Percentiles rank a stretch among this genome's conserved stretches.
Conservation (phyloP, 2,329 filamentous ascomycete genomes). For the Biscogniauxia marginata region DNA sequence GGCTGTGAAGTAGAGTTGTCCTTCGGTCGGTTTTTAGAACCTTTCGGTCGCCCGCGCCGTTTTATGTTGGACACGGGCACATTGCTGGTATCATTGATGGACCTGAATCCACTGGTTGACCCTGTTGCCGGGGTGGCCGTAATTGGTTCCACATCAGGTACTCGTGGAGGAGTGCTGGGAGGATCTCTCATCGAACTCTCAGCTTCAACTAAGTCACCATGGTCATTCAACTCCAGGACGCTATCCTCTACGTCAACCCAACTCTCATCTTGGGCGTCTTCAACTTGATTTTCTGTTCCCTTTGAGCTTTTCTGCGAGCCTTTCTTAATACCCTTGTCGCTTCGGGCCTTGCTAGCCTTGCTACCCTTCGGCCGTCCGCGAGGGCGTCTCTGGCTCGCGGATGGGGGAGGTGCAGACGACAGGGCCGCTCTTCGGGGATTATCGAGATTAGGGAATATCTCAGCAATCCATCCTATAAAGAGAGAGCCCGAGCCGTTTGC, state of each 20-base stretch:
- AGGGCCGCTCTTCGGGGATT: constrained; percentile 29
- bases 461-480: constrained; percentile 61
- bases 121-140: constrained; percentile 24
- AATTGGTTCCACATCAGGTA: constrained; percentile 14
- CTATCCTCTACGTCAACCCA: constrained; percentile 47
- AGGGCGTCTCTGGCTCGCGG: constrained; percentile 38
- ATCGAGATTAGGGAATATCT: constrained; percentile 56
- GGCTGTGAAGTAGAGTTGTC: constrained; percentile 27
- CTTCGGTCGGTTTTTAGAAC: constrained; percentile 50
- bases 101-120: constrained; percentile 30
- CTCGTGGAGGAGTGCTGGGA: constrained; percentile 24
- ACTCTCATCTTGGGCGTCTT: constrained; percentile 37
- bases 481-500: constrained; percentile 57
- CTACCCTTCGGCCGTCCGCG: constrained; percentile 58
- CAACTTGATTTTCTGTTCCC: constrained; percentile 15
- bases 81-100: constrained; percentile 28
- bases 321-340: constrained; percentile 53
- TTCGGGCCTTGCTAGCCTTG: constrained; percentile 46
- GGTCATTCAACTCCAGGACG: constrained; percentile 29
- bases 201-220: constrained; percentile 28
- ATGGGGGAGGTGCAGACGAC: constrained; percentile 16
- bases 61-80: constrained; percentile 31
- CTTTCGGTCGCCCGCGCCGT: constrained; percentile 50
- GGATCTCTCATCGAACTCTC: constrained; percentile 19
- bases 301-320: constrained; percentile 31